Conservation (phyloP, 2,329 filamentous ascomycete genomes). For the Fusarium setosum region DNA sequence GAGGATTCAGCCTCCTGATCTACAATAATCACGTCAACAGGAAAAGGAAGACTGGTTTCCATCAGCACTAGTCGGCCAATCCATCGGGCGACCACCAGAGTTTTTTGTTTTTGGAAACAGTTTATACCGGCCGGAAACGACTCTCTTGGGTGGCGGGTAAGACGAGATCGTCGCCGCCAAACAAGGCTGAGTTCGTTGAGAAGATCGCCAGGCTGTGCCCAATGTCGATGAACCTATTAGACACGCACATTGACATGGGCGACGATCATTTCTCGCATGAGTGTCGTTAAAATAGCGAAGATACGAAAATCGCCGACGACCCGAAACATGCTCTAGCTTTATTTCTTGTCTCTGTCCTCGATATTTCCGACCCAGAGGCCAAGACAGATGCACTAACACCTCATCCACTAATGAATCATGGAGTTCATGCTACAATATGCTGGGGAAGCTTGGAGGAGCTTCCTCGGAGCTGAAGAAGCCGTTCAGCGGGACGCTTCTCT, state of each 20-base stretch:
- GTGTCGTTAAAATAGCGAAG: neutral
- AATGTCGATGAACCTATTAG: no score
- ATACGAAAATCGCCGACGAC: neutral
- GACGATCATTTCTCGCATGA: neutral
- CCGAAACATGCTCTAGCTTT: neutral
- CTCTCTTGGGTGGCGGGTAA: no score
- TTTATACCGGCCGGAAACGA: no score
- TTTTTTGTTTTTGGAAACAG: no score
- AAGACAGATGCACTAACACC: neutral
- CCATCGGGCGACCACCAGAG: no score
- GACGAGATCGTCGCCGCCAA: no score
- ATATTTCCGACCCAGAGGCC: neutral
- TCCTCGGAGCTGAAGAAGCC: neutral
- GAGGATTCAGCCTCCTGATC: no score
- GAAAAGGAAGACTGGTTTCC: no score
- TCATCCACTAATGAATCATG: neutral
- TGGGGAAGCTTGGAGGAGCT: neutral
- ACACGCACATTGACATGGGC: neutral
- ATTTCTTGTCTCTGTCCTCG: neutral
- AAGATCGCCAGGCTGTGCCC: no score
- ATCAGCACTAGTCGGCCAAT: no score
- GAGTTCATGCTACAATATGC: neutral
- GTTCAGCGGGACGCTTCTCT: neutral
- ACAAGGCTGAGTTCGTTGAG: no score
- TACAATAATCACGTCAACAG: no score